phyloP scores from a whole-genome alignment of 2,329 filamentous ascomycete genomes.

The Plenodomus lindquistii region DNA sequence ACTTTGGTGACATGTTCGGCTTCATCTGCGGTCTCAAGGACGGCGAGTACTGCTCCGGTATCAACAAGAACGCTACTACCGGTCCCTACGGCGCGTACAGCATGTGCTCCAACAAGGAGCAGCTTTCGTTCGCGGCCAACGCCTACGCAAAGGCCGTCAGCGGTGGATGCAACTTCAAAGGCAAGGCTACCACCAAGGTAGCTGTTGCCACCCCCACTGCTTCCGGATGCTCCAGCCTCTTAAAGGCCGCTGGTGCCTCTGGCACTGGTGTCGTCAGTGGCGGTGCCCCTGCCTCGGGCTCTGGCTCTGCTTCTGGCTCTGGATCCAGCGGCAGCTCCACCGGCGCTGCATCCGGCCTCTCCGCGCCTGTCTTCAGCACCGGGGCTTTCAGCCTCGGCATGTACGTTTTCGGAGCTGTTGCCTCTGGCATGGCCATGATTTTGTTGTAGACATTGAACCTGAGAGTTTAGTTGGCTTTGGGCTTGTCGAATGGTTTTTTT shows the following conservation, averaged over 20 bases:
- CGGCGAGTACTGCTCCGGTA: slow-evolving; percentile 65
- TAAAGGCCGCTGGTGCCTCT: slow-evolving; percentile 66
- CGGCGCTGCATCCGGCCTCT: slow-evolving; percentile 48
- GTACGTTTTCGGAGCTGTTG: slow-evolving; percentile 55
- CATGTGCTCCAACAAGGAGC: slow-evolving; percentile 72
- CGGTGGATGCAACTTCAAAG: slow-evolving; percentile 72
- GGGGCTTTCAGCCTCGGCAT: slow-evolving; percentile 53
- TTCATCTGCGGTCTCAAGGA: slow-evolving; percentile 67
- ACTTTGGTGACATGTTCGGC: slow-evolving; percentile 71
- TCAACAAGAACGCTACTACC: slow-evolving; percentile 66
- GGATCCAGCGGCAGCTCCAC: slow-evolving; percentile 14
- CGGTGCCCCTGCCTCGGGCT: slow-evolving; percentile 17
- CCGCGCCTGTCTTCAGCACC: slow-evolving; percentile 51
- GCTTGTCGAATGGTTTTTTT: not conserved
- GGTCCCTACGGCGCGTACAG: slow-evolving; percentile 77
- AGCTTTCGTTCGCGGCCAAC: slow-evolving; percentile 76
- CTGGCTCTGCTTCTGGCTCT: slow-evolving; percentile 17
- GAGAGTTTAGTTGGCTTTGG: not conserved
- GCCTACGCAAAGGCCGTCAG: slow-evolving; percentile 59
- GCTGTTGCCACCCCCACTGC: slow-evolving; percentile 51
- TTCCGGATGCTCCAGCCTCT: slow-evolving; percentile 60
- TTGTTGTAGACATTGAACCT: slow-evolving; percentile 49
- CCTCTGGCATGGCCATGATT: slow-evolving; percentile 60
- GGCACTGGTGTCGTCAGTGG: slow-evolving; percentile 61
- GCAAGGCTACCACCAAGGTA: slow-evolving; percentile 63